Conservation (phyloP, 306 rosid species). For the Trifolium subterraneum region DNA sequence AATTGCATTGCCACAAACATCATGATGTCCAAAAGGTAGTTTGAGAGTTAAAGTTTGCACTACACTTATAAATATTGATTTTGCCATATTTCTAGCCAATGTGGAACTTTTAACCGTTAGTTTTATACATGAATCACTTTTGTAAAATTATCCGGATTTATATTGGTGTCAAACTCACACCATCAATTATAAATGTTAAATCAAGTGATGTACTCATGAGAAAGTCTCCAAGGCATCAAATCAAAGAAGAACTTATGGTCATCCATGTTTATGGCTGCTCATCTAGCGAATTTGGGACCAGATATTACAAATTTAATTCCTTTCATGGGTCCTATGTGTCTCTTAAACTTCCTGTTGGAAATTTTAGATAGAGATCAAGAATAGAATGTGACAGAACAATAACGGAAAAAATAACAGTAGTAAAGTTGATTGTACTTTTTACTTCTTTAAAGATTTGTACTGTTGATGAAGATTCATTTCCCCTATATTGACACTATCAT, state of each 20-base stretch:
- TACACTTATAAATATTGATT: no score
- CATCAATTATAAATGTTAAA: slow-evolving; percentile 41
- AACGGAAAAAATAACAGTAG: slow-evolving; percentile 37
- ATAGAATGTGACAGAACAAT: slow-evolving; percentile 28
- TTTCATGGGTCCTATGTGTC: slow-evolving; percentile 55
- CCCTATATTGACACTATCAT: no score
- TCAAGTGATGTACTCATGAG: slow-evolving; percentile 32
- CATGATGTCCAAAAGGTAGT: no score
- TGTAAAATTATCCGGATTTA: background rate
- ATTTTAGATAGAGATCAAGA: background rate
- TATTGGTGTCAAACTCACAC: slow-evolving; percentile 38
- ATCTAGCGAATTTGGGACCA: slow-evolving; percentile 50
- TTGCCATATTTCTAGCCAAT: no score
- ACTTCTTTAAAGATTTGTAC: background rate
- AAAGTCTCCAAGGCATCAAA: slow-evolving; percentile 40
- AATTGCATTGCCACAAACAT: no score
- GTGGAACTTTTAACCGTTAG: no score
- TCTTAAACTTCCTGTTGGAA: slow-evolving; percentile 32
- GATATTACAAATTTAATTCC: slow-evolving; percentile 46
- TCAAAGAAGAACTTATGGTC: slow-evolving; percentile 33
- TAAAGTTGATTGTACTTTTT: slow-evolving; percentile 21
- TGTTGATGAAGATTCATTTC: background rate
- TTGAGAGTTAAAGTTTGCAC: no score
- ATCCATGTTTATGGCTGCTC: slow-evolving; percentile 39
- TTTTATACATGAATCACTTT: no score